Evolutionary conservation across 2,329 filamentous ascomycete genomes (phyloP), one percentile per base, ranked within the genome.

Genomic region (Trichoderma brevicompactum): DNA sequence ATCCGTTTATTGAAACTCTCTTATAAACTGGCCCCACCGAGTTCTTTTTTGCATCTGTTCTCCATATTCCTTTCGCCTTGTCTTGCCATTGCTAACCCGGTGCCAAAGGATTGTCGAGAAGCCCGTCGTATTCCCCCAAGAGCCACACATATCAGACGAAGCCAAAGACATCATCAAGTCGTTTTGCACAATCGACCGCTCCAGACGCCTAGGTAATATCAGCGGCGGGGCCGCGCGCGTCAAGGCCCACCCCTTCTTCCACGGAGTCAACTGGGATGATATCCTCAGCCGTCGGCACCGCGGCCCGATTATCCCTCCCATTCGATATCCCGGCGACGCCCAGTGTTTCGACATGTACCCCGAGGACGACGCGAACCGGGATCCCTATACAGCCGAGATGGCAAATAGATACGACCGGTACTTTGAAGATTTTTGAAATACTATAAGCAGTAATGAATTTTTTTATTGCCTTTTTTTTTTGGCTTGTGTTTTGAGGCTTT

Each of bases 321-420:
- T 94, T 36, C 82, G 88, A 28, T 90, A 87, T 56, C 84, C 88
- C 0, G 90, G 90, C 38, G 92, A 94, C 73, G 89, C 91, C 17
- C 85, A 91, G 73, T 94, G 92, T 75, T 95, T 94, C 72, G 92
- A 94, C 72, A 83, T 89, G 48, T 95, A 94, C 72, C 89, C 91
- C n/a, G 89, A 92, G 66, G 89, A 93, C 73, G 87, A 89, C 66
- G 85, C 82, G 62, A 83, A 83, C 54, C 81, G 85, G 64, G 88
- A 90, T 44, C 79, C 81, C 64, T 94, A 93, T 72, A 90, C 88
- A 3, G 83, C 86, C 48, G 89, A 92, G 50, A 81, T 92, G 82
- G 82, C 82, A 40, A 80, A 82, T 50, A 87, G 87, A 77, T 93
- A 91, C 76, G 91, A 94, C 64, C 79, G 82, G 59, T 86, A 83